Evolutionary conservation across 805 yeast species (phyloP), one percentile per base, ranked within the genome.

Genomic region (Hanseniaspora vineae): DNA sequence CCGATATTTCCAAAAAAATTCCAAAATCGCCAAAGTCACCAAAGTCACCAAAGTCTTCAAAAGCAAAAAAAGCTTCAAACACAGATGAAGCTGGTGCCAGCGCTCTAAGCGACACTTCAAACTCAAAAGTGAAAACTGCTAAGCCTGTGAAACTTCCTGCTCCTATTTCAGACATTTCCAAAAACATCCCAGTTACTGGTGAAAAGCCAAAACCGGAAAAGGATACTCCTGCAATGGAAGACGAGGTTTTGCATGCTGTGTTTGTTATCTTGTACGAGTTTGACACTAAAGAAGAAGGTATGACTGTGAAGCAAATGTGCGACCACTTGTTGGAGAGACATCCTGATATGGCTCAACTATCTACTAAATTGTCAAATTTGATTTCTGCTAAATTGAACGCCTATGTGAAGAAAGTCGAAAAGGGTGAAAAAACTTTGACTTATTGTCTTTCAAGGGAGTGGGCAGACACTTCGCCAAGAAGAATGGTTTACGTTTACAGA

Each of bases 241-340:
- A 84, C 55, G 82, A 80, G 53, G 92, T 84, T 15, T 66, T 84
- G 48, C 78, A 70, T 62, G 88, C 89, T 6, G 84, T 84, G 48
- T 83, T 84, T 58, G 73, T 77, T 49, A 83, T 84, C 45, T 64
- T 84, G 49, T 81, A 68, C 62, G 89, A 81, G 51, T 69, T 73
- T 52, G 95, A 84, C 59, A 66, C 80, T 1, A 12, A 40, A 10
- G 74, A 73, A 46, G 81, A 84, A 45, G 95, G 95, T 53, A 82
- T 84, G 88, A 84, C 95, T n/a, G 95, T 84, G 32, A 84, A 84
- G 59, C 94, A 84, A 60, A 75, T 84, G 50, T 84, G 94, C 65
- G 95, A 84, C 61, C 74, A 80, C 49, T 68, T 84, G 44, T 68
- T 79, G 45, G 85, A 78, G 48, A 73, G 76, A 55, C 90, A 84